These are phyloP conservation scores for Carpinus fangiana DNA, from an alignment of 306 rosid species.

Conservation along the genomic window DNA sequence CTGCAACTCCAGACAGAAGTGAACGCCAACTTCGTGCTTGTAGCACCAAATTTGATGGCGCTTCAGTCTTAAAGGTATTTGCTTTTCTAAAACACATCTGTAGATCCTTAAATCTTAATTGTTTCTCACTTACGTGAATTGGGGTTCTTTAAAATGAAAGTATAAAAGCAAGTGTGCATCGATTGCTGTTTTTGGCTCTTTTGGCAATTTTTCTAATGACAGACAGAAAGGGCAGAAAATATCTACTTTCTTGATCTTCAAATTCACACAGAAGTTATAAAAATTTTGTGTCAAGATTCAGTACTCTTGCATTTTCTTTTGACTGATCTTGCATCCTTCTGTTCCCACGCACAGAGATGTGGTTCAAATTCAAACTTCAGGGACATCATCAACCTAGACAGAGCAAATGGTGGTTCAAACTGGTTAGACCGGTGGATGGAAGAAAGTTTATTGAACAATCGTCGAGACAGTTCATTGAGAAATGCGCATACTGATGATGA, in stretches of 20 bases:
- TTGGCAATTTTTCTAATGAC: not conserved
- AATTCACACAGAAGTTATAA: no score
- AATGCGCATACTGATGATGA: conserved; percentile 46
- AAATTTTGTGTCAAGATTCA: no score
- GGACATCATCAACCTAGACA: conserved; percentile 42
- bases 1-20: conserved; percentile 38
- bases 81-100: not conserved
- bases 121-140: not conserved
- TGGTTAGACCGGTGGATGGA: conserved; percentile 95
- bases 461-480: conserved; percentile 38
- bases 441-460: conserved; percentile 55
- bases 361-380: conserved; percentile 73
- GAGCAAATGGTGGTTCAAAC: conserved; percentile 43
- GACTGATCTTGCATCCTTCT: conserved; percentile 14
- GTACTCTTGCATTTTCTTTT: not conserved
- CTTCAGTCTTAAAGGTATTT: conserved; percentile 72
- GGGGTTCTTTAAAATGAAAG: not conserved
- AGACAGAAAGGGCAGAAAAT: not conserved
- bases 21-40: conserved; percentile 42
- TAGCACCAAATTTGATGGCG: conserved; percentile 59
- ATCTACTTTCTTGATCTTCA: conserved; percentile 6
- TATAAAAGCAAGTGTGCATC: not conserved
- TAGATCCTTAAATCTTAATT: not conserved
- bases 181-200: not conserved
- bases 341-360: conserved; percentile 57